Percentiles rank a stretch among this genome's conserved stretches.
These are phyloP conservation scores for Colletotrichum sp. DNA, from an alignment of 2,329 filamentous ascomycete species.

Conservation along the genomic window DNA sequence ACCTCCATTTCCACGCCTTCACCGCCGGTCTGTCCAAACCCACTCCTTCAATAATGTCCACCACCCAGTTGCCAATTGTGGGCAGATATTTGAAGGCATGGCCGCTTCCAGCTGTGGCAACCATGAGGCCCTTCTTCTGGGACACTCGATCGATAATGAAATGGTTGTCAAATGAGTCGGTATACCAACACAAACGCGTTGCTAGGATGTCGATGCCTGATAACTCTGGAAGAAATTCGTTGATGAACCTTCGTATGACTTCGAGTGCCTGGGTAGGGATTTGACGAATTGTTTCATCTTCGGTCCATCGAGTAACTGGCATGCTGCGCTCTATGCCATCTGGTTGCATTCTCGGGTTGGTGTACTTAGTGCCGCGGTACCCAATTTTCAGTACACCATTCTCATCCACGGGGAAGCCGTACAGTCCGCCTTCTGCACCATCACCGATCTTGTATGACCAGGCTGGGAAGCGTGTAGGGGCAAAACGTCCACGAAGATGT, in stretches of 20 bases:
- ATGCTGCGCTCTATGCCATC: constrained; percentile 43
- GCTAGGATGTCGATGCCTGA: constrained; percentile 38
- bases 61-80: constrained; percentile 58
- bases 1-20: constrained; percentile 24
- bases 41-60: constrained; percentile 50
- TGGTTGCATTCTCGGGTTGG: constrained; percentile 42
- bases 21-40: constrained; percentile 29
- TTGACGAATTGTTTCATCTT: constrained; percentile 23
- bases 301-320: constrained; percentile 42
- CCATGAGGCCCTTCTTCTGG: constrained; percentile 45
- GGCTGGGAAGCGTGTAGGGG: constrained; percentile 48
- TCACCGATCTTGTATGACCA: constrained; percentile 42
- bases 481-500: constrained; percentile 43
- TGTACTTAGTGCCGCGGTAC: constrained; percentile 56
- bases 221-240: constrained; percentile 49
- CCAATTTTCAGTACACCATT: constrained; percentile 53
- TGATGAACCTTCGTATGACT: constrained; percentile 36
- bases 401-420: constrained; percentile 51
- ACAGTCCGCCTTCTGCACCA: constrained; percentile 43
- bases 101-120: constrained; percentile 65
- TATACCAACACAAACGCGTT: constrained; percentile 59
- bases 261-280: constrained; percentile 32
- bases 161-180: constrained; percentile 58
- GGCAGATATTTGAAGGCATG: constrained; percentile 69
- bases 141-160: constrained; percentile 53